Evolutionary conservation across 202 grass and related monocot genomes (phyloP), one percentile per base, ranked within the genome.

Genomic region (Tripidium arundinaceum): DNA sequence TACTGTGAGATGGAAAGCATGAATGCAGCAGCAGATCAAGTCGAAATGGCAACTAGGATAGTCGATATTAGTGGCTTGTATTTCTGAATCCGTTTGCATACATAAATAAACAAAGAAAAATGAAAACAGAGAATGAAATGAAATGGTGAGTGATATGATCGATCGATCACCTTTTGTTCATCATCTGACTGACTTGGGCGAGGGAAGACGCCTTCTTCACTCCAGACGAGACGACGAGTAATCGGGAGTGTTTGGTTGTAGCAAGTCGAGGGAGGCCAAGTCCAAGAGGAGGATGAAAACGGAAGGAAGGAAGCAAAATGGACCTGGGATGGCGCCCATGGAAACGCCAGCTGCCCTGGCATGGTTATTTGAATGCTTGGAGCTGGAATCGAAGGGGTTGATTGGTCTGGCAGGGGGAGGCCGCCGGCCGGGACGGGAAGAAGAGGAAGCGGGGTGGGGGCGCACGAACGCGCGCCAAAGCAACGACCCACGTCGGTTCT

Each of bases 341-440:
- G 70, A 19, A 34, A 28, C 47, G 70, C 70, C 70, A 72, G 70
- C 70, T 72, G 70, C 70, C 45, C 28, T 13, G 27, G 45, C 70
- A 33, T 21, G 70, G 70, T 72, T 72, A 72, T 72, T 72, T 72
- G 70, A 72, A 72, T 52, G 70, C 27, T 2, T 22, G 70, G 70
- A 52, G 69, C 43, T 13, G 43, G 43, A 33, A 11, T 18, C 26
- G 26, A 27, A 70, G 39, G 40, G 68, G 24, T 5, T 34, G 69
- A 72, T 72, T 52, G 43, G 69, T 33, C 4, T 49, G 68, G 41
- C 41, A 71, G 3, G 25, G 68, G 4, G 0, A 12, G 19, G 16
- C 11, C 5, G 65, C n/a, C n/a, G n/a, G n/a, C n/a, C n/a, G n/a
- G 14, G 40, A 22, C 22, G 22, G 67, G 11, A 25, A 2, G 18